Conservation (phyloP, 768 basidiomycete genomes). For the Leccinum ochraceum region DNA sequence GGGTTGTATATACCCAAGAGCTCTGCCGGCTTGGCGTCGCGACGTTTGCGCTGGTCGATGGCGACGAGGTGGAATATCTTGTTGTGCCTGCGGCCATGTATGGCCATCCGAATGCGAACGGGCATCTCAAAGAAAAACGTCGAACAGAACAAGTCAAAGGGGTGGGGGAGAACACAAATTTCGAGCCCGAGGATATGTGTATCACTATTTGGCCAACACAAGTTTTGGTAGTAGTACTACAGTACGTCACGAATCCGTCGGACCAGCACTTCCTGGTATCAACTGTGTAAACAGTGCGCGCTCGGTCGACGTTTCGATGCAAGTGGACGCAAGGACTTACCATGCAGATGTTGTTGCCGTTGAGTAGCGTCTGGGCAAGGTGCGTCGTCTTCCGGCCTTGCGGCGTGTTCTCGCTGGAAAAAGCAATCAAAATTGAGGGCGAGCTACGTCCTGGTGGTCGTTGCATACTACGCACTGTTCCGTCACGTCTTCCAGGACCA, state of each 20-base stretch:
- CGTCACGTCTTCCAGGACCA: slow-evolving; percentile 95
- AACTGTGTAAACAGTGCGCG: slow-evolving; percentile 40
- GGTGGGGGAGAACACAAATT: not conserved
- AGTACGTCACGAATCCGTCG: slow-evolving; percentile 38
- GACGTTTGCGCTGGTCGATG: slow-evolving; percentile 64
- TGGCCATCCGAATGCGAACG: slow-evolving; percentile 80
- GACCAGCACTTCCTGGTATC: slow-evolving; percentile 71
- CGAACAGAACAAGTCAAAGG: not conserved
- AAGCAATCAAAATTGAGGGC: not conserved
- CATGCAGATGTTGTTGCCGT: slow-evolving; percentile 97
- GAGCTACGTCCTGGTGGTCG: not conserved
- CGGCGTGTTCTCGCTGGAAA: slow-evolving; percentile 77
- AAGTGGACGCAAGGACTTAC: slow-evolving; percentile 43
- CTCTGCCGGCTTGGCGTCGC: slow-evolving; percentile 88
- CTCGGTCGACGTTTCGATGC: not conserved
- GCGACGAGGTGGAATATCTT: slow-evolving; percentile 87
- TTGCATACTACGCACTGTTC: slow-evolving; percentile 77
- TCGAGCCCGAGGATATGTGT: slow-evolving; percentile 21
- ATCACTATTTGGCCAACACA: slow-evolving; percentile 26
- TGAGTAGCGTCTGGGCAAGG: slow-evolving; percentile 85
- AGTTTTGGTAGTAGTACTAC: not conserved
- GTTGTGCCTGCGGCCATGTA: slow-evolving; percentile 75
- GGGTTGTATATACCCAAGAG: slow-evolving; percentile 85
- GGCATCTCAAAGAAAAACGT: slow-evolving; percentile 52
- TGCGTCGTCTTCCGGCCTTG: slow-evolving; percentile 79